Base-by-base conservation (phyloP, 2,329 filamentous ascomycete species). In the Zasmidium citrigriseum region DNA sequence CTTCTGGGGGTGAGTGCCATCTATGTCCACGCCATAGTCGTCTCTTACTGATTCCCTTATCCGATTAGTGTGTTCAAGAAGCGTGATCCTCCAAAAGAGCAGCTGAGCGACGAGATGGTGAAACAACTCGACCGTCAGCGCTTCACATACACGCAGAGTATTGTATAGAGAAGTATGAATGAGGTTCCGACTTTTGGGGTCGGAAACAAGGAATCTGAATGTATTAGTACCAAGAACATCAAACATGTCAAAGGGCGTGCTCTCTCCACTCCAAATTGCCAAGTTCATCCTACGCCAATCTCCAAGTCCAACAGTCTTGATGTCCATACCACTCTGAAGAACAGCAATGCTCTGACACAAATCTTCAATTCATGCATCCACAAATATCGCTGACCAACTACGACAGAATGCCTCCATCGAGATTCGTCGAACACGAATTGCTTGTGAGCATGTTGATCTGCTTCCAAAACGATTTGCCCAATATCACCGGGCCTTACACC, bases 1-100 rank as follows among this genome's bases (percentile, higher is more conserved):
- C 63, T 74, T 70, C 54, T 63, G 62, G 14, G 70, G 34, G 34
- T 41, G 34, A 41, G 34, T n/a, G 7, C 7, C 18, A n/a, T 41
- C 34, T 16, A 16, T 41, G 27, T 16, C 4, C 16, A n/a, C 4
- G 34, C 16, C 14, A n/a, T 16, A 4, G 4, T 41, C 34, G 5
- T 41, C 7, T n/a, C 16, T n/a, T 4, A 16, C 34, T 41, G 18
- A 29, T 29, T 7, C 27, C 7, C 14, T 29, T 41, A 4, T 41
- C 4, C 18, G 12, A 4, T 41, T n/a, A 41, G 34, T n/a, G 18
- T n/a, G 12, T 41, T 41, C 18, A 11, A n/a, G 34, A 41, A 4
- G 16, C 7, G 34, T 16, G 34, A 41, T 4, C 34, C 7, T 41
- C 34, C 34, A 4, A 41, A 4, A 16, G 34, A 41, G 16, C 12